These are phyloP conservation scores for Fusarium armeniacum DNA, from an alignment of 2,329 filamentous ascomycete genomes.

Conservation along the genomic window DNA sequence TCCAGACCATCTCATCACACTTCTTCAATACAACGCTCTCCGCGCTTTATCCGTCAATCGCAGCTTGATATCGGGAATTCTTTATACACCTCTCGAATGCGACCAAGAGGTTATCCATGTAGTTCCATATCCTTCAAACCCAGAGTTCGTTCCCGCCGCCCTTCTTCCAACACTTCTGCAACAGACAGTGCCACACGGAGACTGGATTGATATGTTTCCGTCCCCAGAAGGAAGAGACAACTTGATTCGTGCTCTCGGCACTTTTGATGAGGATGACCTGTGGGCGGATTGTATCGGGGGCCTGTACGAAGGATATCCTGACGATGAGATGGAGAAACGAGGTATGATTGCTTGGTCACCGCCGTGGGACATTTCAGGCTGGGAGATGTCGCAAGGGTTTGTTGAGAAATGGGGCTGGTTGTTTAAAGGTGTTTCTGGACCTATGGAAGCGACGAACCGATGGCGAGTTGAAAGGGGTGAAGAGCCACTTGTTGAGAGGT, in stretches of 20 bases:
- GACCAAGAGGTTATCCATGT: slow-evolving; percentile 21
- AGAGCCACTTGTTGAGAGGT: slow-evolving; percentile 6
- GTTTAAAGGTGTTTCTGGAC: slow-evolving; percentile 18
- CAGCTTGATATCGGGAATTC: slow-evolving; percentile 20
- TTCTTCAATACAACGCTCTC: slow-evolving; percentile 35
- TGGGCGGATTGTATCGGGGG: slow-evolving; percentile 60
- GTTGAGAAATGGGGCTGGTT: slow-evolving; percentile 44
- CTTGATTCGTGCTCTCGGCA: slow-evolving; percentile 9
- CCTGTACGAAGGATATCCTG: slow-evolving; percentile 60
- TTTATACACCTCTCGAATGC: slow-evolving; percentile 26
- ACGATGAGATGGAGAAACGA: slow-evolving; percentile 57
- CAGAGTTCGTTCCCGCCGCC: background rate
- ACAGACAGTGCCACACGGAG: slow-evolving; percentile 24
- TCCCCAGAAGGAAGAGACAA: slow-evolving; percentile 12
- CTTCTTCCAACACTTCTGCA: slow-evolving; percentile 29
- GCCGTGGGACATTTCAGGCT: slow-evolving; percentile 42
- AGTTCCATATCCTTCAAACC: slow-evolving; percentile 18
- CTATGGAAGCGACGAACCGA: slow-evolving; percentile 37
- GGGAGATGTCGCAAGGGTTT: slow-evolving; percentile 45
- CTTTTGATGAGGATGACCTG: slow-evolving; percentile 60
- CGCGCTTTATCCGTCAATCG: slow-evolving; percentile 29
- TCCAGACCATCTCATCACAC: slow-evolving; percentile 32
- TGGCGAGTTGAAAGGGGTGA: slow-evolving; percentile 38
- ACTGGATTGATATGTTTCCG: slow-evolving; percentile 36
- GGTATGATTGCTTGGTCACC: slow-evolving; percentile 60